Conservation (phyloP, 495 filamentous ascomycete genomes). For the Echria macrotheca region DNA sequence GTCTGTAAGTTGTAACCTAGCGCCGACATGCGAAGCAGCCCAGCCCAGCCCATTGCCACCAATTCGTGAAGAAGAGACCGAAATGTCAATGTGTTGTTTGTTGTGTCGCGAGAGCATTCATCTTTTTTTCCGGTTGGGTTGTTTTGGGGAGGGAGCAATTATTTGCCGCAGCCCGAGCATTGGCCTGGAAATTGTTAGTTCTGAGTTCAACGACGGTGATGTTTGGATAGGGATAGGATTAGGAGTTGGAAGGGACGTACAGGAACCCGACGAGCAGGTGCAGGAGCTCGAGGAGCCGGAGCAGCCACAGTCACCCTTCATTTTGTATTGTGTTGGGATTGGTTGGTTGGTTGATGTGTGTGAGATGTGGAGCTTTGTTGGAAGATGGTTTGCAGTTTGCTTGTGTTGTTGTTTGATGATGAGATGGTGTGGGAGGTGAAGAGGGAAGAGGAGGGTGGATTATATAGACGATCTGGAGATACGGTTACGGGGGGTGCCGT, state of each 20-base stretch:
- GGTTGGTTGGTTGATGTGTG: conserved; percentile 16
- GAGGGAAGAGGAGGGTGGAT: too few species aligned
- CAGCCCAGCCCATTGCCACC: too few species aligned
- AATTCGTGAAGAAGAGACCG: conserved; percentile 1
- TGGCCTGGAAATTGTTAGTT: conserved; percentile 25
- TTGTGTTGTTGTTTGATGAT: not conserved
- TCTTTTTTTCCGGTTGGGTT: too few species aligned
- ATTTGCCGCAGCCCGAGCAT: conserved; percentile 26
- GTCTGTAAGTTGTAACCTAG: too few species aligned
- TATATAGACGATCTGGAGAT: conserved; percentile 7
- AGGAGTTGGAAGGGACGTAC: conserved; percentile 25
- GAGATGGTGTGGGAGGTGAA: not conserved
- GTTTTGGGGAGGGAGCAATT: too few species aligned
- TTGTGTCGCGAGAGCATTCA: too few species aligned
- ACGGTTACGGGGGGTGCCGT: conserved; percentile 19
- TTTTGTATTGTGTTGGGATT: conserved; percentile 29
- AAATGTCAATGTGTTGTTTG: too few species aligned
- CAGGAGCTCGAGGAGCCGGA: conserved; percentile 34
- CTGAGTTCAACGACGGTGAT: too few species aligned
- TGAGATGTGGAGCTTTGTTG: conserved; percentile 8
- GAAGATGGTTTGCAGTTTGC: conserved; percentile 14
- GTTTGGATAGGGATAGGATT: too few species aligned
- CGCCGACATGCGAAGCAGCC: too few species aligned
- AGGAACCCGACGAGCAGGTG: conserved; percentile 33
- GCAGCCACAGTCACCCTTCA: conserved; percentile 44